Conservation (phyloP, 208 protist species). For the Leishmania aethiopica region DNA sequence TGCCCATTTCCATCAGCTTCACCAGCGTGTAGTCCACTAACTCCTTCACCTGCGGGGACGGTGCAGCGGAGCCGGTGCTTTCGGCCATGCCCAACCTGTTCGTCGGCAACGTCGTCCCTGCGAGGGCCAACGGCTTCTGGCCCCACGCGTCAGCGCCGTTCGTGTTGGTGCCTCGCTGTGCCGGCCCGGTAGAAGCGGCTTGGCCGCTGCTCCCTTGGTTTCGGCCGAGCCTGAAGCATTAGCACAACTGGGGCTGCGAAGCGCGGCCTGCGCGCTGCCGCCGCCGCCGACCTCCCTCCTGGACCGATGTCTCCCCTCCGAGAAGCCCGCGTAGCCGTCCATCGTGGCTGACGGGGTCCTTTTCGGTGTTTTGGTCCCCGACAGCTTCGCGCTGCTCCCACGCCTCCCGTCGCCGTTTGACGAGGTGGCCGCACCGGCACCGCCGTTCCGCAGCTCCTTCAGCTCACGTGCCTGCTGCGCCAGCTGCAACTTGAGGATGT, state of each 20-base stretch:
- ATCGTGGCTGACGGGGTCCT: neutral
- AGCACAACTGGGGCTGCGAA: neutral
- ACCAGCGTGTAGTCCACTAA: slow-evolving; percentile 55
- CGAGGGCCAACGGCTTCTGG: neutral
- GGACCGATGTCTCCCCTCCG: neutral
- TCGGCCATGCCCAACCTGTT: slow-evolving; percentile 9
- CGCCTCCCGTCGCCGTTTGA: neutral
- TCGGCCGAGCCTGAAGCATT: neutral
- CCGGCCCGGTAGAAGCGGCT: neutral
- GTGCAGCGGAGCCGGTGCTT: slow-evolving; percentile 1
- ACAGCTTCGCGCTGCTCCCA: neutral
- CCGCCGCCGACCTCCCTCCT: no score
- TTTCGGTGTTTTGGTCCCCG: neutral
- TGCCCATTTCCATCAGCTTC: slow-evolving; percentile 57
- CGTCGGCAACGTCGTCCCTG: neutral
- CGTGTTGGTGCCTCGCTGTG: neutral
- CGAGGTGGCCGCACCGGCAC: neutral
- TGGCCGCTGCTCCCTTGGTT: neutral
- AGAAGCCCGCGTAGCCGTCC: slow-evolving; percentile 8
- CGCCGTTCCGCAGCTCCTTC: slow-evolving; percentile 27
- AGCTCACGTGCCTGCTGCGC: slow-evolving; percentile 58
- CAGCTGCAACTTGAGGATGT: slow-evolving; percentile 46
- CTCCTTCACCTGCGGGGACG: slow-evolving; percentile 29
- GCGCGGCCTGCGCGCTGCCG: neutral
- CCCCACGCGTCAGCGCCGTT: neutral